Percentiles rank a stretch among this genome's conserved stretches.
Conservation (phyloP, 495 filamentous ascomycete species). For the Tuber melanosporum region DNA sequence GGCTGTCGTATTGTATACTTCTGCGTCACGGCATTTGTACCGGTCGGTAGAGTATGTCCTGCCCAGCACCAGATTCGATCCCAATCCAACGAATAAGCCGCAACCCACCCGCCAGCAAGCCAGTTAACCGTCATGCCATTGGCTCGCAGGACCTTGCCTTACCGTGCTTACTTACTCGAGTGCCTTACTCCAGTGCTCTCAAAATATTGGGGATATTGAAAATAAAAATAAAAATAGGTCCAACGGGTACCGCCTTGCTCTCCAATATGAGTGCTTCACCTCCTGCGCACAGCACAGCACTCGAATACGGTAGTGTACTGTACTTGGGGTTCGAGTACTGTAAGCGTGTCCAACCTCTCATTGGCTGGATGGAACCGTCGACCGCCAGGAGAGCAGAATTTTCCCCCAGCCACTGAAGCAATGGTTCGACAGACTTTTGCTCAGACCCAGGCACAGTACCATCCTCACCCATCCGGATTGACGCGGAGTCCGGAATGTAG, state of each 20-base stretch:
- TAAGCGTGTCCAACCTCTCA: background rate
- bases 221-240: background rate
- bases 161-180: background rate
- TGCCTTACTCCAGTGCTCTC: background rate
- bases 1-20: background rate
- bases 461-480: background rate
- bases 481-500: background rate
- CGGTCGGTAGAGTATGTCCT: background rate
- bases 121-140: background rate
- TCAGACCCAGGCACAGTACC: no score
- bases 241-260: background rate
- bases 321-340: background rate
- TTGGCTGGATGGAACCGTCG: background rate
- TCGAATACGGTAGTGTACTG: background rate
- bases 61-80: background rate
- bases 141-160: background rate
- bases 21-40: background rate
- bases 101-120: background rate
- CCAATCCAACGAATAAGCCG: background rate
- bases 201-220: background rate
- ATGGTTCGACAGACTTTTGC: background rate
- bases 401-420: background rate
- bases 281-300: background rate
- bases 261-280: background rate
- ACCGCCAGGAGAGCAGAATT: background rate